Evolutionary conservation across 2,329 filamentous ascomycete genomes (phyloP), one percentile per base, ranked within the genome.

Genomic region (Anthostomella pinea): DNA sequence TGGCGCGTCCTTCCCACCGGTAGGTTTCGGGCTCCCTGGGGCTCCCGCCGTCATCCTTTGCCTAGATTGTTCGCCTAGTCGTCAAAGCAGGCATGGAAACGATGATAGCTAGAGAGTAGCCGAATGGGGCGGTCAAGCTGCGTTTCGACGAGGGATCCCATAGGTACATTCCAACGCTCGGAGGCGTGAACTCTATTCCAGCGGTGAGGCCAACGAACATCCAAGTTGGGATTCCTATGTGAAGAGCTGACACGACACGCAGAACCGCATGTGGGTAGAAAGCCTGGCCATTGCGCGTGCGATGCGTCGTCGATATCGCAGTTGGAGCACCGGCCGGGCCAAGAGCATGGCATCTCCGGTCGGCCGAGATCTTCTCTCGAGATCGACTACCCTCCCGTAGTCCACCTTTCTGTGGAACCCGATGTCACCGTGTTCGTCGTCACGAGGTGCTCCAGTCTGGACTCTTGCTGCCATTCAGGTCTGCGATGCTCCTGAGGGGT

Each of bases 101-200:
- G 24, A 26, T 26, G 24, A 14, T n/a, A 26, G 24, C 24, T 26
- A 26, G 24, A 14, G 24, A 26, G 24, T n/a, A 26, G 24, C 24
- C 24, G 24, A 26, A 26, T 11, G 24, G 15, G 15, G 24, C 24
- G 24, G 24, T 26, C 24, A 26, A 14, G 24, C 24, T 13, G n/a
- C 6, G 24, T 7, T 6, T 7, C 24, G n/a, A 6, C 5, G 15
- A 10, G 24, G 24, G 24, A 26, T 26, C 24, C 24, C 24, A 26
- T 26, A 26, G 6, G 5, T 26, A 26, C 11, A 26, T 11, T 6
- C 6, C 24, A 6, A 26, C 24, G n/a, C n/a, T n/a, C n/a, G n/a
- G n/a, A n/a, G 24, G 15, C n/a, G 6, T 26, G 24, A 26, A 26
- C 24, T 11, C 24, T 26, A 26, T 26, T 23, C 24, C 24, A 26